These are phyloP conservation scores for Aschersonia sp. DNA, from an alignment of 2,329 filamentous ascomycete genomes.

Conservation along the genomic window DNA sequence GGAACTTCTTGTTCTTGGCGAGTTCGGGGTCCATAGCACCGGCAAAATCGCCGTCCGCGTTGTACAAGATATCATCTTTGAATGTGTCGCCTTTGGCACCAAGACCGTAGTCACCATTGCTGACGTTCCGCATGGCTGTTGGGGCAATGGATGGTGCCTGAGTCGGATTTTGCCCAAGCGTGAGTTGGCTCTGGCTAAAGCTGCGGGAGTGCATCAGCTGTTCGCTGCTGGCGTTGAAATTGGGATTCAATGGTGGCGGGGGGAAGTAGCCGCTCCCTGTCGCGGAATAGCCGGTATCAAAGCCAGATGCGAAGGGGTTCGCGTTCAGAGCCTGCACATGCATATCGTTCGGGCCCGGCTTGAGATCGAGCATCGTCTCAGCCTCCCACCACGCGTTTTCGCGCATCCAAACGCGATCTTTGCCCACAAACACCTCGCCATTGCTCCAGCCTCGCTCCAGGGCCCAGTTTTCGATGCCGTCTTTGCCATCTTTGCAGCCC, in stretches of 20 bases:
- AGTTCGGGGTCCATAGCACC: constrained; percentile 64
- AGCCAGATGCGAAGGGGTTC: constrained; percentile 27
- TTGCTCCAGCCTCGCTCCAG: constrained; percentile 97
- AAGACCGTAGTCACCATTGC: constrained; percentile 74
- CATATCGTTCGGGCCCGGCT: constrained; percentile 38
- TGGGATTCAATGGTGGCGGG: constrained; percentile 42
- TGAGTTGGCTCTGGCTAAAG: constrained; percentile 40
- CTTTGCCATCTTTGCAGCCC: constrained; percentile 78
- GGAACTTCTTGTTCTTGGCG: constrained; percentile 61
- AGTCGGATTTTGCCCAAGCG: constrained; percentile 25
- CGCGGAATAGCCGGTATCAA: constrained; percentile 62
- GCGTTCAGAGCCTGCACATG: constrained; percentile 23
- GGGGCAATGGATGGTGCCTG: constrained; percentile 46
- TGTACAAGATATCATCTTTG: constrained; percentile 63
- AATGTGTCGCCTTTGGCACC: constrained; percentile 72
- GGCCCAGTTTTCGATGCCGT: constrained; percentile 89
- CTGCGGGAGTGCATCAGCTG: constrained; percentile 51
- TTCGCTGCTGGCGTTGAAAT: constrained; percentile 55
- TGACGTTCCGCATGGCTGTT: constrained; percentile 39
- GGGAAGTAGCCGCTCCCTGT: constrained; percentile 57
- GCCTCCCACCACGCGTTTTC: constrained; percentile 96
- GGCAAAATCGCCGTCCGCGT: constrained; percentile 51
- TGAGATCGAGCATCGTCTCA: constrained; percentile 87
- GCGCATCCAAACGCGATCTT: constrained; percentile 89
- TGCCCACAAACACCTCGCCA: constrained; percentile 82